phyloP scores from a whole-genome alignment of 768 basidiomycete species.

The Tricholoma bakamatsutake region DNA sequence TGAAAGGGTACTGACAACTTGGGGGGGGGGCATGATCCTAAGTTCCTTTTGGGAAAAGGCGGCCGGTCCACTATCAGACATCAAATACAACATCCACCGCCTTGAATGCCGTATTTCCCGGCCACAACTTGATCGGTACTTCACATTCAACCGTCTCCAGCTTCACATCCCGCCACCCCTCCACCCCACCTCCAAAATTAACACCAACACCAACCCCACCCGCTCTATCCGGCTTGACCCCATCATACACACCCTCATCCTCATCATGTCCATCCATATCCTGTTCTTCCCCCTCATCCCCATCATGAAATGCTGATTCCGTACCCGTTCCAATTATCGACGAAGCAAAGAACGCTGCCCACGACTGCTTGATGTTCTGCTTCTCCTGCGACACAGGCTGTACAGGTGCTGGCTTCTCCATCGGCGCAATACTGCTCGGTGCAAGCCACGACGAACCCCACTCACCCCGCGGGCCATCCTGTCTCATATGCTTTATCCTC shows the following conservation, averaged over 20 bases:
- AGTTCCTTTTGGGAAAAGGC: too few species aligned
- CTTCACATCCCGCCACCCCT: slow-evolving; percentile 59
- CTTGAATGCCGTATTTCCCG: slow-evolving; percentile 85
- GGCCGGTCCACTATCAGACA: slow-evolving; percentile 46
- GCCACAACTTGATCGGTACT: slow-evolving; percentile 83
- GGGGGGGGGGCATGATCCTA: too few species aligned
- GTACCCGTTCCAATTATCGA: slow-evolving; percentile 27
- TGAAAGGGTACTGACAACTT: too few species aligned
- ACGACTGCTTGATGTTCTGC: slow-evolving; percentile 25
- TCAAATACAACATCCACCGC: slow-evolving; percentile 75
- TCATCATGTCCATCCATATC: slow-evolving; percentile 21
- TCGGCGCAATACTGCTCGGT: slow-evolving; percentile 49
- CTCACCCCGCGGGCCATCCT: slow-evolving; percentile 57
- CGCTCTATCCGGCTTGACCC: slow-evolving; percentile 37
- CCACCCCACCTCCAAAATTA: slow-evolving; percentile 47
- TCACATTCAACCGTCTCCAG: slow-evolving; percentile 93
- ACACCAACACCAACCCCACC: slow-evolving; percentile 51
- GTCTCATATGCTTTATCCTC: slow-evolving; percentile 43
- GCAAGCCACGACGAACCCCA: slow-evolving; percentile 72
- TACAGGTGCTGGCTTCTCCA: slow-evolving; percentile 38
- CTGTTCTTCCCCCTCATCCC: slow-evolving; percentile 39
- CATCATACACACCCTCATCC: slow-evolving; percentile 36
- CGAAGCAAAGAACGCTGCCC: slow-evolving; percentile 34
- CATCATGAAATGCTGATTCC: slow-evolving; percentile 55
- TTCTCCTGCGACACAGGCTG: slow-evolving; percentile 11